Base-by-base conservation (phyloP, 2,329 filamentous ascomycete genomes). In the Sporothrix brunneoviolacea region DNA sequence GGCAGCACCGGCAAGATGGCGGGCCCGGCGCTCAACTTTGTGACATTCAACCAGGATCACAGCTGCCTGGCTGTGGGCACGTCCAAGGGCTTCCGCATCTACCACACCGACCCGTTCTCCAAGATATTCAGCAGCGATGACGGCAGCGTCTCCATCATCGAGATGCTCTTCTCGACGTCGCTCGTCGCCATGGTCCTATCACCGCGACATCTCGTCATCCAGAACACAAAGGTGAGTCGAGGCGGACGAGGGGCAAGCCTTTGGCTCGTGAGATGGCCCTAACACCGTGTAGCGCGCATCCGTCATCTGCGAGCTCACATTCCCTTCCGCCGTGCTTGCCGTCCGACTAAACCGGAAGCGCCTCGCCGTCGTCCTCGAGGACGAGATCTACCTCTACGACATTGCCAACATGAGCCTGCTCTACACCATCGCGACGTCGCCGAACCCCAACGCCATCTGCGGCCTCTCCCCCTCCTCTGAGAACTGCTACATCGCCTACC, bases 41-140 rank as follows among this genome's bases (percentile, higher is more conserved):
- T 98, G 62, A 96, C 91, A 37, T 98, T 97, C 71, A 98, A 98
- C 70, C 93, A 98, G 75, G 93, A 98, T 75, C 90, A 95, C 74
- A 95, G 88, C 77, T 91, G 91, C 69, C 78, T 98, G 58, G 91
- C 91, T 72, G 91, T 98, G 60, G 91, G 89, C 55, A 97, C 93
- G 55, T 88, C 88, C 38, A 90, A 86, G 69, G 93, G 93, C 55
- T 96, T 97, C 67, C 88, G 91, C 58, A 91, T 96, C 63, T 98
- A 95, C 70, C 91, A 90, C 58, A 97, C 91, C 57, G 93, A 97
- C 59, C 91, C 93, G 0, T 98, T 97, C 67, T 85, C 86, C 60
- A 93, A 95, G 69, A 90, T 91, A 64, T 96, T 93, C 68, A 91
- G 91, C 65, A 93, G 88, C 63, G 88, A 91, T 65, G 90, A 97